Conservation (phyloP, 2,329 filamentous ascomycete genomes). For the Pseudogymnoascus sp. region DNA sequence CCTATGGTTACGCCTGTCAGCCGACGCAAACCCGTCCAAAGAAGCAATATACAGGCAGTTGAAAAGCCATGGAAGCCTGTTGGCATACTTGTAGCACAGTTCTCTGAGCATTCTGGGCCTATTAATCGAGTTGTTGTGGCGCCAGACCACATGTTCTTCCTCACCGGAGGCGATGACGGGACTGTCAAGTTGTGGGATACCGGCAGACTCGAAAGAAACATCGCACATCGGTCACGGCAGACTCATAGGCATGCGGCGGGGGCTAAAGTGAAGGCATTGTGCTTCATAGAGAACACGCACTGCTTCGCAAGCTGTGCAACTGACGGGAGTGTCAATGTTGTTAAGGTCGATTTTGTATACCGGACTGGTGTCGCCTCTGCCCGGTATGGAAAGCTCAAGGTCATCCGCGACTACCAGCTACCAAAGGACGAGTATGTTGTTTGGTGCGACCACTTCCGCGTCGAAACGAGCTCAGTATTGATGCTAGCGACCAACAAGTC, state of each 20-base stretch:
- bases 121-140: conserved; percentile 77
- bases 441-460: conserved; percentile 88
- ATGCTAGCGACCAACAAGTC: conserved; percentile 82
- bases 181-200: conserved; percentile 92
- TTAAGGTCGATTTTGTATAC: conserved; percentile 60
- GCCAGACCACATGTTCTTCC: conserved; percentile 89
- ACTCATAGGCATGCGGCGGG: conserved; percentile 71
- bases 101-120: conserved; percentile 78
- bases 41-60: conserved; percentile 24
- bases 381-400: conserved; percentile 70
- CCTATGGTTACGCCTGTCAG: conserved; percentile 69
- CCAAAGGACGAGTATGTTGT: conserved; percentile 68
- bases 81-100: conserved; percentile 77
- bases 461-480: conserved; percentile 74
- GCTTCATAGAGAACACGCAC: conserved; percentile 90
- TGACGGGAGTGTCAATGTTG: conserved; percentile 84
- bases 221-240: conserved; percentile 79
- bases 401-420: conserved; percentile 77
- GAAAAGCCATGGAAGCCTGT: conserved; percentile 73
- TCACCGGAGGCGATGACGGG: conserved; percentile 89
- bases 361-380: conserved; percentile 47
- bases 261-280: conserved; percentile 70
- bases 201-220: conserved; percentile 79
- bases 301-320: conserved; percentile 86
- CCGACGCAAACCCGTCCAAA: conserved; percentile 43